Evolutionary conservation across 306 rosid genomes (phyloP), one percentile per base, ranked within the genome.

Genomic region (Potentilla sterilis): DNA sequence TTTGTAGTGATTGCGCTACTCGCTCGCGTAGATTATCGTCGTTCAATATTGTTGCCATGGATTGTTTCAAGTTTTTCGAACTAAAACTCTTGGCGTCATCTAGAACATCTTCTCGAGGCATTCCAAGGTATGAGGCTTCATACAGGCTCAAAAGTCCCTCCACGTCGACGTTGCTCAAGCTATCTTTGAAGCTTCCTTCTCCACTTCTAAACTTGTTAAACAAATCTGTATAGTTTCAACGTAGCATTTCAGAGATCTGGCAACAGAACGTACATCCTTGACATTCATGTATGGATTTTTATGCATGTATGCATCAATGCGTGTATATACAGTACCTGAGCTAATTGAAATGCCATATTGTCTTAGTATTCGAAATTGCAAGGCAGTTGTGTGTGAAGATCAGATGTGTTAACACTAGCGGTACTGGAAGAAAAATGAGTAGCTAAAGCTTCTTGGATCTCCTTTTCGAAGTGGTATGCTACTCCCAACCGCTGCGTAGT

Each of bases 131-230:
- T 3, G 86, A 71, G 21, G 86, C 83, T 41, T 83, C 86, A 51
- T 71, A 79, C 76, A 83, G 76, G 52, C 79, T 76, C 81, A 72
- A 38, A 57, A 79, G 47, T n/a, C 79, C 83, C 28, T 79, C 72
- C 51, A 43, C 12, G 9, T 72, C n/a, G n/a, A n/a, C 81, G 6
- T 16, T 28, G 61, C 77, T 80, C 37, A 83, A 51, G 64, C 70
- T 24, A 12, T 79, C 76, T 15, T 41, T 38, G 57, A 83, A 83
- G 32, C 65, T 48, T 13, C 79, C 86, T 16, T 67, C 40, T 9
- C 18, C 1, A 46, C 59, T 55, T 49, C 49, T 67, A 22, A 76
- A 79, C 70, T 41, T 34, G 65, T 67, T 70, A 18, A 79, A 72
- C 37, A 72, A 75, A 3, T 76, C 83, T 79, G 66, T 49, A 5